These are phyloP conservation scores for Blastocystis sp. DNA, from an alignment of 352 stramenopile species.

Conservation along the genomic window DNA sequence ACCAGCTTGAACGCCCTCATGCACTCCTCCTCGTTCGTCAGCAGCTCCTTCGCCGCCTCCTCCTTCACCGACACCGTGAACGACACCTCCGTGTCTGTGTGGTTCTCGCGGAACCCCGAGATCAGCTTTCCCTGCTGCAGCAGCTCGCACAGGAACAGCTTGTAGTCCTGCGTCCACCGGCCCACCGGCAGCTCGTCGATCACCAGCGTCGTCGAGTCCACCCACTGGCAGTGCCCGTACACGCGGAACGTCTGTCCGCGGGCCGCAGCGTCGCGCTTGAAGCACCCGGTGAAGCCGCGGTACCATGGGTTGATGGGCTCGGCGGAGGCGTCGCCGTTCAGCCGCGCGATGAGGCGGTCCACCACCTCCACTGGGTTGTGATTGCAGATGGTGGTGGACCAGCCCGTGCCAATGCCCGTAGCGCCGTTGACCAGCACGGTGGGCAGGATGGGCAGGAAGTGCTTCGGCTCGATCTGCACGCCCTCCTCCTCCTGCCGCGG, in stretches of 20 bases:
- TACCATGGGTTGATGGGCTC: conserved; percentile 87
- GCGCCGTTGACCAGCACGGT: conserved; percentile 94
- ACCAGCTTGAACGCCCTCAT: conserved; percentile 73
- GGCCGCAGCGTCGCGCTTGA: conserved; percentile 72
- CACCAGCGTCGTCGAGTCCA: conserved; percentile 86
- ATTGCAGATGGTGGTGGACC: conserved; percentile 89
- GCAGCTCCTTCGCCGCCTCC: conserved; percentile 79
- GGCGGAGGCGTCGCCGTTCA: conserved; percentile 75
- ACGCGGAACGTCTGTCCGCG: conserved; percentile 76
- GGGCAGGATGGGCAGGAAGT: conserved; percentile 92
- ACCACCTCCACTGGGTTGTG: conserved; percentile 93
- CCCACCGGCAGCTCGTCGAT: conserved; percentile 93
- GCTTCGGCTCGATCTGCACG: conserved; percentile 90
- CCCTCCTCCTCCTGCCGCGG: conserved; percentile 95
- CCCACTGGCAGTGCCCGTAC: conserved; percentile 76
- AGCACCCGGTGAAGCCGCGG: conserved; percentile 87
- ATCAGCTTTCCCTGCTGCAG: conserved; percentile 75
- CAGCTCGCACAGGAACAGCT: conserved; percentile 87
- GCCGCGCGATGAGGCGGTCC: conserved; percentile 82
- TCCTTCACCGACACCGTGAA: conserved; percentile 79
- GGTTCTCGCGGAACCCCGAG: conserved; percentile 89
- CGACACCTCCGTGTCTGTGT: conserved; percentile 85
- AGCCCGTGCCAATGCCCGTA: conserved; percentile 97
- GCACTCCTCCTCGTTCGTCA: conserved; percentile 75
- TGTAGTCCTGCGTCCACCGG: conserved; percentile 98